Percentiles rank a stretch among this genome's conserved stretches.
phyloP scores from a whole-genome alignment of 2,329 filamentous ascomycete species.

The Fusarium buxicola region DNA sequence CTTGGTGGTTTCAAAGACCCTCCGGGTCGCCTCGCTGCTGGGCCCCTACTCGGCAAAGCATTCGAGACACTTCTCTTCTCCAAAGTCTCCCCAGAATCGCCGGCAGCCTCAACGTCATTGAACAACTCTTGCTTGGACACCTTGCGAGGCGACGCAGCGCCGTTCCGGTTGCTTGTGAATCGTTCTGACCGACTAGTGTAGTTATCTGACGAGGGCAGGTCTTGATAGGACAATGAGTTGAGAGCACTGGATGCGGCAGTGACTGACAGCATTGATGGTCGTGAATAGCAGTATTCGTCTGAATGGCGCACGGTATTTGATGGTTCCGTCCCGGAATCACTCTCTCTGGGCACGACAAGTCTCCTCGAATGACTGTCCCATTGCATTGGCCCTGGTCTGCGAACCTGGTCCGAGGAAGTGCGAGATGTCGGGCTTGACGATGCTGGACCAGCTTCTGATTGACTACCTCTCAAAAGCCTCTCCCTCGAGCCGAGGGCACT shows the following conservation, averaged over 20 bases:
- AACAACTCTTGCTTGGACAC: conserved; percentile 29
- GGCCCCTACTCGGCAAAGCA: conserved; percentile 25
- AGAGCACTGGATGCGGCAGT: conserved; percentile 69
- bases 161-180: conserved; percentile 11
- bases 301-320: conserved; percentile 51
- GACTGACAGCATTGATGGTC: conserved; percentile 62
- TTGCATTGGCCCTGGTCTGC: conserved; percentile 52
- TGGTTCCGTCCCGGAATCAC: conserved; percentile 47
- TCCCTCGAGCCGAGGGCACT: conserved; percentile 58
- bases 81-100: conserved; percentile 38
- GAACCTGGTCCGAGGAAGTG: conserved; percentile 49
- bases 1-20: conserved; percentile 27
- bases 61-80: conserved; percentile 38
- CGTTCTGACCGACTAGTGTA: conserved; percentile 34
- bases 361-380: conserved; percentile 69
- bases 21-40: conserved; percentile 28
- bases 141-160: conserved; percentile 30
- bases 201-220: conserved; percentile 34
- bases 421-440: conserved; percentile 37
- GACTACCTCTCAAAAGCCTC: conserved; percentile 44
- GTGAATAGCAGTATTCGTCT: conserved; percentile 53
- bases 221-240: conserved; percentile 50
- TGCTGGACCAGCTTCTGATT: conserved; percentile 41
- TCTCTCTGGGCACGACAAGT: conserved; percentile 57
- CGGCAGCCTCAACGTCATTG: conserved; percentile 29